Conservation (phyloP, 768 basidiomycete species). For the Termitomyces sp. region DNA sequence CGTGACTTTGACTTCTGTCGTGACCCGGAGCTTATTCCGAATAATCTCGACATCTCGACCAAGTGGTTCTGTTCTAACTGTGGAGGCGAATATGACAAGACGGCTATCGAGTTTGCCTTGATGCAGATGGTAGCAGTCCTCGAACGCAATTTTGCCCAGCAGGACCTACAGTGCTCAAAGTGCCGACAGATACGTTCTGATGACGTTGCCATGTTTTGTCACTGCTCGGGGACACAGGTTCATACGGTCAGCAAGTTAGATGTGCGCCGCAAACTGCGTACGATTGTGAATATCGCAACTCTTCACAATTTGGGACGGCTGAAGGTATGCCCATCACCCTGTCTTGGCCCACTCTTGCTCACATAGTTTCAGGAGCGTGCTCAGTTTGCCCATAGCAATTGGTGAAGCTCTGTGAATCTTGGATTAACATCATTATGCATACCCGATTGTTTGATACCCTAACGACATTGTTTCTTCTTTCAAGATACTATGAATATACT, state of each 20-base stretch:
- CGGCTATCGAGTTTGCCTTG: constrained; percentile 80
- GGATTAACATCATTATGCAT: background rate
- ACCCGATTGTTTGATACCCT: constrained; percentile 13
- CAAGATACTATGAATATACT: background rate
- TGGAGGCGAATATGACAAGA: constrained; percentile 84
- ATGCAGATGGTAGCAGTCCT: constrained; percentile 70
- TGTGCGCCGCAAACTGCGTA: constrained; percentile 63
- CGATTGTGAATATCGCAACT: constrained; percentile 78
- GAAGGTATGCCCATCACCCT: constrained; percentile 41
- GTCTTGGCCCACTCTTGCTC: background rate
- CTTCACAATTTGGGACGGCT: constrained; percentile 65
- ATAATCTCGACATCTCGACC: constrained; percentile 39
- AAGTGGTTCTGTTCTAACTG: constrained; percentile 73
- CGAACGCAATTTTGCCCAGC: constrained; percentile 75
- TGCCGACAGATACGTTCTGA: constrained; percentile 91
- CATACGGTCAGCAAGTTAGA: constrained; percentile 72
- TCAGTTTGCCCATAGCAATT: constrained; percentile 36
- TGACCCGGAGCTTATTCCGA: constrained; percentile 76
- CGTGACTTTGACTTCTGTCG: constrained; percentile 96
- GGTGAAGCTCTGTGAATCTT: constrained; percentile 21
- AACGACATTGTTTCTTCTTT: background rate
- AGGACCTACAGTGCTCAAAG: constrained; percentile 84
- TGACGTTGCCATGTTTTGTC: constrained; percentile 79
- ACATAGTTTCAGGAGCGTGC: constrained; percentile 36
- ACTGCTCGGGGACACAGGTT: constrained; percentile 83